Base-by-base conservation (phyloP, 176 grass and related monocot genomes). In the Phoenix dactylifera region DNA sequence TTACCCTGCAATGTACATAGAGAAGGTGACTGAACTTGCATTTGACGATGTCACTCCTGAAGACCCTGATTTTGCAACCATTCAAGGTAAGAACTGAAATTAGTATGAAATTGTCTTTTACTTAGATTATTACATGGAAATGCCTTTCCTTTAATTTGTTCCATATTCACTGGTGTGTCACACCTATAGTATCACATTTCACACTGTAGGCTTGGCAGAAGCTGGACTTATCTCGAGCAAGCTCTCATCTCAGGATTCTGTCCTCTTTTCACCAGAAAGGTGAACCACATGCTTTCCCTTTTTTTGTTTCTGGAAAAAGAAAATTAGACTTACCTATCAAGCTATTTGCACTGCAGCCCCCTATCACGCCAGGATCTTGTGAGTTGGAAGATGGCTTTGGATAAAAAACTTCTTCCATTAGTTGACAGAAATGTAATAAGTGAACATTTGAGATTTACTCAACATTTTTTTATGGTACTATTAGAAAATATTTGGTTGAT, bases 1-100 rank as follows among this genome's bases (percentile, higher is more conserved):
- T 24, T 97, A 83, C 80, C 92, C 92, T 80, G 92, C 92, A 54
- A 97, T 97, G 92, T 97, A 83, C 51, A 82, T 91, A 22, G 87
- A 97, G 71, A 85, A 97, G 70, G 17, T 88, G 63, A 88, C 87
- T 57, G 92, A 91, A 66, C 87, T 91, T 82, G 92, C 92, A 19
- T 97, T 97, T 75, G 78, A 97, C 78, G 92, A 97, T 60, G 53
- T 97, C 49, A 88, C 72, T 26, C 84, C 84, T 64, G 84, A 90
- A 59, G 81, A 97, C 64, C 81, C 84, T 25, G 87, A 97, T 83
- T 97, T 97, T 60, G 72, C 81, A 25, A 83, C 26, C 68, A 91
- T 97, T 74, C 87, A 97, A 88, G 92, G 92, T 97, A 66, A 77
- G 63, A 24, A 62, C 9, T 44, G 35, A 44, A 44, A 44, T 44